Conservation (phyloP, 768 basidiomycete genomes). For the Lyophyllum semitale region DNA sequence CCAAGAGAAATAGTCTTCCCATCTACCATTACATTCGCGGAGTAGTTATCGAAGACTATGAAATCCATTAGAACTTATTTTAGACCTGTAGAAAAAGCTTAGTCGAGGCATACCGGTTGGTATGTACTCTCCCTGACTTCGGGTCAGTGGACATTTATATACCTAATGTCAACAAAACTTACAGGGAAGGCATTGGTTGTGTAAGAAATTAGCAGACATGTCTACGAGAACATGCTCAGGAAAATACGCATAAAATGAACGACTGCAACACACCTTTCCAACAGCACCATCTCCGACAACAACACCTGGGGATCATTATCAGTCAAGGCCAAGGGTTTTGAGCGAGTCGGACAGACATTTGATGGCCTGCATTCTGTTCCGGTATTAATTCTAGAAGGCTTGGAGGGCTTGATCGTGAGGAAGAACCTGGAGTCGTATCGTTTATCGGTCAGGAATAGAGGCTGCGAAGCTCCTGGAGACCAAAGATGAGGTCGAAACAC, state of each 20-base stretch:
- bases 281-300: conserved; percentile 99
- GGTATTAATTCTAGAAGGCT: conserved; percentile 20
- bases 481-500: conserved; percentile 10
- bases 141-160: conserved; percentile 17
- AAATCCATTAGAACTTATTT: conserved; percentile 10
- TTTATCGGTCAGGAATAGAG: conserved; percentile 21
- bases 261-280: conserved; percentile 73
- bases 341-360: conserved; percentile 61
- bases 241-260: conserved; percentile 9
- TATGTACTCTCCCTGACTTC: conserved; percentile 87
- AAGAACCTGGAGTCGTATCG: conserved; percentile 20
- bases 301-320: conserved; percentile 66
- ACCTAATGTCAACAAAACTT: conserved; percentile 32
- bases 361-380: conserved; percentile 80
- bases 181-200: conserved; percentile 98
- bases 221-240: conserved; percentile 51
- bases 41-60: conserved; percentile 97
- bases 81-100: background rate
- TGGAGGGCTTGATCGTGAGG: conserved; percentile 14
- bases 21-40: conserved; percentile 98
- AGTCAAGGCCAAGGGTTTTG: conserved; percentile 26
- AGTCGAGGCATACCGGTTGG: conserved; percentile 67
- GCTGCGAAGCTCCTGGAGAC: conserved; percentile 13
- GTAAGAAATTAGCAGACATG: conserved; percentile 98
- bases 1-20: conserved; percentile 98